Evolutionary conservation across 805 yeast species (phyloP).

Genomic region (Saitoella complicata): DNA sequence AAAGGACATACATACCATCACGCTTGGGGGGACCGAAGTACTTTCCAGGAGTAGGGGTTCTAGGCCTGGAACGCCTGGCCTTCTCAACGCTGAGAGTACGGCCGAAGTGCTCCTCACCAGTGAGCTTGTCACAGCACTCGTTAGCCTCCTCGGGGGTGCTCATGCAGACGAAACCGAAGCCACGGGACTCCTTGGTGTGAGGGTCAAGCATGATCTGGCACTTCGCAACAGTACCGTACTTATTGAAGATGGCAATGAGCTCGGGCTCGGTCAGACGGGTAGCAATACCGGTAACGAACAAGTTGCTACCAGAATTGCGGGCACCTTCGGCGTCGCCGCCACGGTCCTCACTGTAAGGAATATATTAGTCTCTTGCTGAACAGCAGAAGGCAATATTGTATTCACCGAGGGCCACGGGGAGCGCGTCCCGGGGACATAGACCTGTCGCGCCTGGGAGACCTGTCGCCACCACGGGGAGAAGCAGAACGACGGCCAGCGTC

Average conservation of each 20-base stretch:
- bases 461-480: no score
- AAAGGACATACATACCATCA: slow-evolving; percentile 5
- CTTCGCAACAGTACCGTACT: slow-evolving; percentile 18
- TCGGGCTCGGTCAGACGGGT: slow-evolving; percentile 17
- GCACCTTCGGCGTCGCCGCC: slow-evolving; percentile 16
- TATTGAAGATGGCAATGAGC: slow-evolving; percentile 17
- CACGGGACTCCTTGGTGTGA: slow-evolving; percentile 28
- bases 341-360: no score
- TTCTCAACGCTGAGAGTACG: slow-evolving; percentile 30
- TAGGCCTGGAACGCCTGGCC: slow-evolving; percentile 26
- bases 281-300: slow-evolving; percentile 22
- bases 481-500: no score
- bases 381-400: no score
- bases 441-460: no score
- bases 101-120: slow-evolving; percentile 27
- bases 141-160: slow-evolving; percentile 28
- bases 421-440: no score
- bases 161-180: slow-evolving; percentile 37
- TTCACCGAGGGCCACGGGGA: no score
- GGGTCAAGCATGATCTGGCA: slow-evolving; percentile 31
- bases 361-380: no score
- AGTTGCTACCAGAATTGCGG: slow-evolving; percentile 21
- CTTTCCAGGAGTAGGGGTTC: slow-evolving; percentile 25
- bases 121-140: slow-evolving; percentile 30
- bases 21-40: slow-evolving; percentile 22